Evolutionary conservation across 805 yeast genomes (phyloP).

Genomic region (Yarrowia bubula): DNA sequence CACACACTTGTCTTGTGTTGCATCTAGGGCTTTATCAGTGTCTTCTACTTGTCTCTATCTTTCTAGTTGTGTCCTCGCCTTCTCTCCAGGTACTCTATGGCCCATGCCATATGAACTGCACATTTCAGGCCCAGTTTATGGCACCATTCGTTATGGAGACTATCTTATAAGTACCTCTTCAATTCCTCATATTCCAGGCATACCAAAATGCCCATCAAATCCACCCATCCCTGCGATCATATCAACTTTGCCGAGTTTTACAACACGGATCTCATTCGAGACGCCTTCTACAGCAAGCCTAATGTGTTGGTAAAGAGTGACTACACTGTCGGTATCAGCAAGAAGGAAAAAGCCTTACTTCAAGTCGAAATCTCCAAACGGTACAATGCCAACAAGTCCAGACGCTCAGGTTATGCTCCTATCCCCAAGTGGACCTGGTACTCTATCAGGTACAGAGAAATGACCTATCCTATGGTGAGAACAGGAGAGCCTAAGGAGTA

Average conservation of each 20-base stretch:
- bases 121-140: background rate
- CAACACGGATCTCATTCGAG: background rate
- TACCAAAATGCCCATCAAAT: background rate
- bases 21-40: too few relatives aligned
- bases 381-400: background rate
- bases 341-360: background rate
- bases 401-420: background rate
- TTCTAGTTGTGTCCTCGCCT: too few relatives aligned
- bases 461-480: background rate
- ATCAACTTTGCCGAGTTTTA: background rate
- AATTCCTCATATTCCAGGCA: background rate
- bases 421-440: slow-evolving; percentile 2
- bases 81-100: too few relatives aligned
- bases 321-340: background rate
- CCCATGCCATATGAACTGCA: too few relatives aligned
- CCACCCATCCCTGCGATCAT: background rate
- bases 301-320: background rate
- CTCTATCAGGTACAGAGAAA: background rate
- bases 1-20: too few relatives aligned
- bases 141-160: too few relatives aligned
- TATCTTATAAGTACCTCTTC: background rate
- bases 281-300: slow-evolving; percentile 9
- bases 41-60: too few relatives aligned
- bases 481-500: too few relatives aligned
- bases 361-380: background rate